Percentiles rank a stretch among this genome's conserved stretches.
These are phyloP conservation scores for Arthrobotrys entomopaga DNA, from an alignment of 2,329 filamentous ascomycete species.

Conservation along the genomic window DNA sequence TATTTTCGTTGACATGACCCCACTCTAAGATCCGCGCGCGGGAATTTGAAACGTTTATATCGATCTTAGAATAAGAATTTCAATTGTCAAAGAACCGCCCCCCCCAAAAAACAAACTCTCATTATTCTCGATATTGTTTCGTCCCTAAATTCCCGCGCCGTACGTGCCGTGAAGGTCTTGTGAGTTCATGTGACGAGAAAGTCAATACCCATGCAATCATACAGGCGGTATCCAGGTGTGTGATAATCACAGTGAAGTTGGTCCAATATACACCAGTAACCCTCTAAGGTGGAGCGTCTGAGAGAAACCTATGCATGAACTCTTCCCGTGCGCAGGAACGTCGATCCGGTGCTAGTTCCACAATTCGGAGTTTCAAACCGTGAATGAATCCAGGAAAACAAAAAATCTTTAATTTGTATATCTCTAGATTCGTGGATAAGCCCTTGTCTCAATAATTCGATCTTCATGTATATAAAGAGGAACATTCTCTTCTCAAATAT, in stretches of 20 bases:
- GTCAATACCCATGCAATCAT: constrained; percentile 20
- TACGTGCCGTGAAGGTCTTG: constrained; percentile 25
- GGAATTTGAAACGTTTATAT: constrained; percentile 25
- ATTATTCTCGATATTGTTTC: constrained; percentile 14
- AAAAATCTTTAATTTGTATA: constrained; percentile 32
- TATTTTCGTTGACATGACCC: constrained; percentile 8
- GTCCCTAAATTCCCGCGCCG: constrained; percentile 50
- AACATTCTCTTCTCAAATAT: constrained; percentile 37
- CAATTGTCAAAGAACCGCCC: neutral
- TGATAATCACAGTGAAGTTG: constrained; percentile 20
- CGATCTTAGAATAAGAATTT: constrained; percentile 28
- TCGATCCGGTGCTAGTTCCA: constrained; percentile 46
- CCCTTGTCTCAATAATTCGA: constrained; percentile 19
- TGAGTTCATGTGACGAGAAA: constrained; percentile 5
- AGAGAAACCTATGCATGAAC: constrained; percentile 38
- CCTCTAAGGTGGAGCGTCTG: neutral
- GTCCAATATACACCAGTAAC: neutral
- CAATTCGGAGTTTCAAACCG: constrained; percentile 36
- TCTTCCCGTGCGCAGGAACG: constrained; percentile 52
- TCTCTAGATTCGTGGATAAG: constrained; percentile 28
- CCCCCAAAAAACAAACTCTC: neutral
- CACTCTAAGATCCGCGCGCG: neutral
- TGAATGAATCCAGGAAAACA: constrained; percentile 47
- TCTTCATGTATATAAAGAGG: constrained; percentile 49
- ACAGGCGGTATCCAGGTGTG: constrained; percentile 32